Evolutionary conservation across 208 protist species (phyloP).

Genomic region (Trypanosoma mega): DNA sequence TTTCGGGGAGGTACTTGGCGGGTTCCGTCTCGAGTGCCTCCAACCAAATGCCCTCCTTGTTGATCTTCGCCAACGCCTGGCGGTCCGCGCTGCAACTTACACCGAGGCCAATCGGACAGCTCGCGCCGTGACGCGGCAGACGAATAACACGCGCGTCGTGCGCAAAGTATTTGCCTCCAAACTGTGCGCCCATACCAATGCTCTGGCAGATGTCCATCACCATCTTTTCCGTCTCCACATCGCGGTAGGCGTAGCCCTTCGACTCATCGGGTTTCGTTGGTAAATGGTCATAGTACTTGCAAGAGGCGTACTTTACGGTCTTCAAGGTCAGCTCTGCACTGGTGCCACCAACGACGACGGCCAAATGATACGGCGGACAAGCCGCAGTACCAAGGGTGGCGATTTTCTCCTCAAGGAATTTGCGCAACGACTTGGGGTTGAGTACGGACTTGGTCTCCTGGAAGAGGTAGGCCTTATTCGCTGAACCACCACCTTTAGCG

Average conservation of each 20-base stretch:
- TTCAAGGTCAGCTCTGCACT: slow-evolving; percentile 96
- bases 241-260: slow-evolving; percentile 92
- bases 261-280: slow-evolving; percentile 88
- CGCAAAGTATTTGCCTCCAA: slow-evolving; percentile 98
- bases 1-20: slow-evolving; percentile 91
- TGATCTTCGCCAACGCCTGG: slow-evolving; percentile 94
- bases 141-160: slow-evolving; percentile 96
- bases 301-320: slow-evolving; percentile 95
- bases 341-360: slow-evolving; percentile 96
- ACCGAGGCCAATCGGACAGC: slow-evolving; percentile 92
- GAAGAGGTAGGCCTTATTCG: slow-evolving; percentile 97
- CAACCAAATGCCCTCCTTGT: slow-evolving; percentile 94
- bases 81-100: slow-evolving; percentile 97
- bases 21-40: slow-evolving; percentile 96
- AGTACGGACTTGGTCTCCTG: slow-evolving; percentile 97
- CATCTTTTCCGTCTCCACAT: slow-evolving; percentile 92
- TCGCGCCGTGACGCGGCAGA: slow-evolving; percentile 91
- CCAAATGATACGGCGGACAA: slow-evolving; percentile 98
- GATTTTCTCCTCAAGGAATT: slow-evolving; percentile 95
- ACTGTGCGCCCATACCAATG: slow-evolving; percentile 96
- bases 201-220: slow-evolving; percentile 87
- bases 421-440: slow-evolving; percentile 88
- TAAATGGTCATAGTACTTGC: slow-evolving; percentile 93
- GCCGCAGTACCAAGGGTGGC: slow-evolving; percentile 93
- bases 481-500: slow-evolving; percentile 96